Percentiles rank a stretch among this genome's conserved stretches.
These are phyloP conservation scores for Protomyces lactucae-debilis DNA, from an alignment of 1,139 yeast species.

Conservation along the genomic window DNA sequence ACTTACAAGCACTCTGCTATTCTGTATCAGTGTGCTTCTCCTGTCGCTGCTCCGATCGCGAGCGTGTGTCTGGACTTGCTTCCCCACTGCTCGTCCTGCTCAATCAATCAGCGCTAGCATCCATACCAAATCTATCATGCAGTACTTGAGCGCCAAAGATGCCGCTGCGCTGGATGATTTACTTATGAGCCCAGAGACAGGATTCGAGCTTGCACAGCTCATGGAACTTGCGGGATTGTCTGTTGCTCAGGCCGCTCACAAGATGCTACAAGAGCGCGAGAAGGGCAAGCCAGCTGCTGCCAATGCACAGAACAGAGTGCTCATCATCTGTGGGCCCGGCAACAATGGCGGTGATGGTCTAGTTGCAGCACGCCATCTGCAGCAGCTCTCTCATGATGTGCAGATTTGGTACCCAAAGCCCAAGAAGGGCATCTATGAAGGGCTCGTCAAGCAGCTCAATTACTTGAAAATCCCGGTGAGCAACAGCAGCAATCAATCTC, in stretches of 20 bases:
- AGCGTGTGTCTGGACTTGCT: no score
- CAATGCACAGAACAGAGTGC: constrained; percentile 42
- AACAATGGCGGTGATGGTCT: constrained; percentile 75
- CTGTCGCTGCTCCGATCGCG: no score
- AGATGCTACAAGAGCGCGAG: constrained; percentile 42
- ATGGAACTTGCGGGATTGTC: constrained; percentile 94
- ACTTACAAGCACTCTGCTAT: no score
- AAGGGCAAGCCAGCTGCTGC: constrained; percentile 47
- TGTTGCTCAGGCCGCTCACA: constrained; percentile 80
- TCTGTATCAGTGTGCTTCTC: no score
- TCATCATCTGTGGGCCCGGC: constrained; percentile 43
- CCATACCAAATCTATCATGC: background rate
- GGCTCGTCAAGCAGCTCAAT: constrained; percentile 56
- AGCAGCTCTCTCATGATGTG: constrained; percentile 73
- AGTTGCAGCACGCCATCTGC: constrained; percentile 88
- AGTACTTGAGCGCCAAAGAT: constrained; percentile 47
- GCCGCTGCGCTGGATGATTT: constrained; percentile 81
- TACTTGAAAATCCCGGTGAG: constrained; percentile 51
- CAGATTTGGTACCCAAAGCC: constrained; percentile 48
- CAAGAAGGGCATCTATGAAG: constrained; percentile 38
- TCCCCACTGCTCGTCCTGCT: no score
- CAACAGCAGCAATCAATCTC: constrained; percentile 37
- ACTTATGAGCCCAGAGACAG: constrained; percentile 62
- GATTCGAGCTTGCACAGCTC: constrained; percentile 44
- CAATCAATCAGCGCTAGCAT: no score